These are phyloP conservation scores for Xylaria grammica DNA, from an alignment of 495 filamentous ascomycete genomes.

Conservation along the genomic window DNA sequence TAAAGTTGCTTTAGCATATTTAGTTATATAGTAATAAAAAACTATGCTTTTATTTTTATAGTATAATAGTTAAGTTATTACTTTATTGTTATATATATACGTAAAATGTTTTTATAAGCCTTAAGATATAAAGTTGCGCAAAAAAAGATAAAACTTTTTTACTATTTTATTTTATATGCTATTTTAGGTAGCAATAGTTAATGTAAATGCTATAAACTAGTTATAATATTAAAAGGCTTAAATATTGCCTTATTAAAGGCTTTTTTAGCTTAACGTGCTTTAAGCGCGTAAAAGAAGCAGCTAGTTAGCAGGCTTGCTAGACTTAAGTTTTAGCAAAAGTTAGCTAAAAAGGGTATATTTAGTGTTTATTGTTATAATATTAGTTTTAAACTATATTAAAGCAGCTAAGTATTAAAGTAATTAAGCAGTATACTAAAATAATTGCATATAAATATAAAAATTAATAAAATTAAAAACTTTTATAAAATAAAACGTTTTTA, in stretches of 20 bases:
- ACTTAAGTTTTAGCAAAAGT: background rate
- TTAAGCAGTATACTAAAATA: background rate
- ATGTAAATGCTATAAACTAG: background rate
- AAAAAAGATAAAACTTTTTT: background rate
- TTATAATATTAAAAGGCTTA: background rate
- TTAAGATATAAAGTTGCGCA: background rate
- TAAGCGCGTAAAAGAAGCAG: background rate
- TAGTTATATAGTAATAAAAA: background rate
- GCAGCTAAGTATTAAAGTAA: no score
- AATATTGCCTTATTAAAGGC: background rate
- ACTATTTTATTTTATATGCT: background rate
- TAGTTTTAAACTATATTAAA: no score
- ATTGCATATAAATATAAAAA: no score
- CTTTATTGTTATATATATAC: constrained; percentile 3
- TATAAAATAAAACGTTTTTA: background rate
- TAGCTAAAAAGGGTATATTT: background rate
- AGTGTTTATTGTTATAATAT: background rate
- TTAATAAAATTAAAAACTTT: background rate
- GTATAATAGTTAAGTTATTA: background rate
- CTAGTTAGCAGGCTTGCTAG: background rate
- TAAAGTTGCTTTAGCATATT: background rate
- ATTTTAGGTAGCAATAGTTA: background rate
- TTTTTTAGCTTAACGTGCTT: background rate
- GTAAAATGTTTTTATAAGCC: background rate
- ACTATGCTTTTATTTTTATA: constrained; percentile 1